A percentile compares a stretch with the other conserved stretches of the same genome.
phyloP scores from a whole-genome alignment of 306 rosid species.

The Pyrus pyrifolia region DNA sequence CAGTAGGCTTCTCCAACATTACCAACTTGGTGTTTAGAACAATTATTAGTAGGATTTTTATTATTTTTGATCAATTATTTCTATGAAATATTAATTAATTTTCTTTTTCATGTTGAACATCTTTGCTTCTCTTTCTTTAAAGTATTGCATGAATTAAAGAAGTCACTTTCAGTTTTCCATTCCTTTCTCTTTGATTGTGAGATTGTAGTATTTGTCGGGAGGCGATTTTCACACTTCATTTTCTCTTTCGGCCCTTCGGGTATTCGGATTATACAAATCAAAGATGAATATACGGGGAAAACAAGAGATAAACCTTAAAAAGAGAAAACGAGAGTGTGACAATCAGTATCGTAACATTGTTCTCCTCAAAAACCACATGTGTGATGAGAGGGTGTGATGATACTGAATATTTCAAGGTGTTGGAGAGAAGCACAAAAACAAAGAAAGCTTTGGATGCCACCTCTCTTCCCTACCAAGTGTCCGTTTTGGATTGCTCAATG shows the following conservation, averaged over 20 bases:
- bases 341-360: no score
- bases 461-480: constrained; percentile 19
- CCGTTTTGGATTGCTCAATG: constrained; percentile 28
- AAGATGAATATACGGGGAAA: no score
- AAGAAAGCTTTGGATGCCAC: constrained; percentile 44
- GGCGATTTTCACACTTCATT: background rate
- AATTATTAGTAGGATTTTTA: constrained; percentile 15
- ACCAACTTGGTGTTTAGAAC: constrained; percentile 54
- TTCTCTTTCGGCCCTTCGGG: background rate
- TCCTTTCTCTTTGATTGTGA: constrained; percentile 22
- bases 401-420: no score
- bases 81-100: constrained; percentile 39
- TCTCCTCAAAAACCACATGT: constrained; percentile 19
- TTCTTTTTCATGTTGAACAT: constrained; percentile 43
- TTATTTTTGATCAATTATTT: constrained; percentile 28
- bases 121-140: constrained; percentile 33
- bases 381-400: background rate
- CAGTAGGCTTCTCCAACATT: constrained; percentile 84
- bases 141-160: constrained; percentile 48
- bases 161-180: constrained; percentile 23
- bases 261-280: no score
- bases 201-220: background rate
- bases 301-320: background rate
- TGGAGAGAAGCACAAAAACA: background rate
- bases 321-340: no score